Evolutionary conservation across 257 asterid genomes (phyloP).

Genomic region (Schizonepeta tenuifolia): DNA sequence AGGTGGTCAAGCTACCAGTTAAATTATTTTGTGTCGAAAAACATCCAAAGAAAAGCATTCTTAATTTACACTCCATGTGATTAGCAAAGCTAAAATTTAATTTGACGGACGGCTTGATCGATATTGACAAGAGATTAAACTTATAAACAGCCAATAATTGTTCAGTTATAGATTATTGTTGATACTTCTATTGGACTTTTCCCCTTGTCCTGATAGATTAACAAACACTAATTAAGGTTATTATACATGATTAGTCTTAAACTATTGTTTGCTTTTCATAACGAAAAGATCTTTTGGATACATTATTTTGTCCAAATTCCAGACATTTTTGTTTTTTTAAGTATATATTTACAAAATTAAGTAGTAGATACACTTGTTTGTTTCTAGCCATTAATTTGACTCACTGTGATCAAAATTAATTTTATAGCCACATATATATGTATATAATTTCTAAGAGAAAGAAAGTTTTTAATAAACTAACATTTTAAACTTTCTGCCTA

Average conservation of each 20-base stretch:
- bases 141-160: conserved; percentile 36
- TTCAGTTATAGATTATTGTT: neutral
- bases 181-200: conserved; percentile 11
- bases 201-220: conserved; percentile 27
- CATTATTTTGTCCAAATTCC: conserved; percentile 31
- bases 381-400: conserved; percentile 6
- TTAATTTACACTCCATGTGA: conserved; percentile 30
- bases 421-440: neutral
- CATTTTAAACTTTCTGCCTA: too few species aligned
- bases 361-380: neutral
- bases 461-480: too few species aligned
- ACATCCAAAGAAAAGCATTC: neutral
- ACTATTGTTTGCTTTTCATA: neutral
- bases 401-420: neutral
- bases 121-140: conserved; percentile 46
- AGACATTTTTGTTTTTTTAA: neutral
- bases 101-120: conserved; percentile 35
- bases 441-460: neutral
- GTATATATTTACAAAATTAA: neutral
- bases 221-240: conserved; percentile 13
- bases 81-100: conserved; percentile 22
- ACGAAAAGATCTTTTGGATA: conserved; percentile 31
- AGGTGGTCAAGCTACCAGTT: conserved; percentile 34
- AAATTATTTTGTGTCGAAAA: conserved; percentile 21
- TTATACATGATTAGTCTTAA: neutral